Conservation (phyloP, 2,329 filamentous ascomycete genomes). For the Colletotrichum musicola region DNA sequence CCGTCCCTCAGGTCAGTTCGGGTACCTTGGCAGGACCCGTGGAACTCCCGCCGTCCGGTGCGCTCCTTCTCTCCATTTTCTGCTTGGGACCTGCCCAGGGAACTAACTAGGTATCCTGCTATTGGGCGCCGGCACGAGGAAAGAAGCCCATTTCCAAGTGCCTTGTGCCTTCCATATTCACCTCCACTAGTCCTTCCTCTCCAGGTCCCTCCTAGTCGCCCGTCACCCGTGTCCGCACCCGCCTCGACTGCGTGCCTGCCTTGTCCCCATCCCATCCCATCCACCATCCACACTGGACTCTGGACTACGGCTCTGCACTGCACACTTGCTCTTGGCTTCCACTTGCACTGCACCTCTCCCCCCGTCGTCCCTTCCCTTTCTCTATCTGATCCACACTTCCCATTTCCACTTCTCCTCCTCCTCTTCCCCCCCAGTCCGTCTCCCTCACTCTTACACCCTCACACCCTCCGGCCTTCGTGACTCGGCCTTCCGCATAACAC, state of each 20-base stretch:
- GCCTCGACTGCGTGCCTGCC: conserved; percentile 6
- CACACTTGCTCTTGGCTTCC: background rate
- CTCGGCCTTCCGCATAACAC: conserved; percentile 27
- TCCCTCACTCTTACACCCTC: conserved; percentile 17
- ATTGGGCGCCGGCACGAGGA: background rate
- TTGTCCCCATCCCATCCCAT: background rate
- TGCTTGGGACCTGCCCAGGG: background rate
- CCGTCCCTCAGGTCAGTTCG: conserved; percentile 14
- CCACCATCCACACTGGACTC: conserved; percentile 12
- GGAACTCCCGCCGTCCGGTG: conserved; percentile 9
- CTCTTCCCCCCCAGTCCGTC: conserved; percentile 30
- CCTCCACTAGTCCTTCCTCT: background rate
- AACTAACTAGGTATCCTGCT: too few relatives aligned
- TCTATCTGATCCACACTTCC: conserved; percentile 18
- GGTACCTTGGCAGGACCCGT: conserved; percentile 28
- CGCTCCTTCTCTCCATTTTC: conserved; percentile 1
- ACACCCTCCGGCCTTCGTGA: conserved; percentile 25
- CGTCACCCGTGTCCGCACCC: background rate
- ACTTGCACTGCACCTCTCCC: conserved; percentile 22
- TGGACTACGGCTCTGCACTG: background rate
- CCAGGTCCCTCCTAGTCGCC: background rate
- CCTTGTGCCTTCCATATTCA: background rate
- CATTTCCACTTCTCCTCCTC: conserved; percentile 29
- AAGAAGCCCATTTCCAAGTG: background rate
- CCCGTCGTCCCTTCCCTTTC: conserved; percentile 11